Percentiles rank a stretch among this genome's conserved stretches.
Evolutionary conservation across 179 eudicot genomes (phyloP).

Genomic region (Drosera spatulata): DNA sequence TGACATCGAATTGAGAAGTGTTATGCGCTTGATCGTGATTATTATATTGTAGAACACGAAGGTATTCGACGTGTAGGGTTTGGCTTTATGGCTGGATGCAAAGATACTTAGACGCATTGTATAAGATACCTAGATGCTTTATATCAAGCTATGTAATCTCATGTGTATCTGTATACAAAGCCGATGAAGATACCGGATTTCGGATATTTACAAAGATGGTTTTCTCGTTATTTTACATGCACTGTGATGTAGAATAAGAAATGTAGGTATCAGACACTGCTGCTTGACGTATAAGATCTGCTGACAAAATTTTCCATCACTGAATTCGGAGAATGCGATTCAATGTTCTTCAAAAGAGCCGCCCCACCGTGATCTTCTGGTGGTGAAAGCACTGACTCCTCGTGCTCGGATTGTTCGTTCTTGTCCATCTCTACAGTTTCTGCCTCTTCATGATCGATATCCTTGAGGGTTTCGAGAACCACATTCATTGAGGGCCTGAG

Average conservation of each 20-base stretch:
- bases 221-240: too few species aligned
- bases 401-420: conserved; percentile 3
- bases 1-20: too few species aligned
- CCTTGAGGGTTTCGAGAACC: conserved; percentile 28
- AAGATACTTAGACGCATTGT: too few species aligned
- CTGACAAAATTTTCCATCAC: conserved; percentile 24
- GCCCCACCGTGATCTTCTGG: conserved; percentile 19
- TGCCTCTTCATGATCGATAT: conserved; percentile 15
- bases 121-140: too few species aligned
- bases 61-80: too few species aligned
- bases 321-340: conserved; percentile 16
- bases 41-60: too few species aligned
- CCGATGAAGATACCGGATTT: too few species aligned
- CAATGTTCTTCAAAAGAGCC: conserved; percentile 24
- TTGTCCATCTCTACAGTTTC: conserved; percentile 17
- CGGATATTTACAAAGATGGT: too few species aligned
- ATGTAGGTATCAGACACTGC: conserved; percentile 9
- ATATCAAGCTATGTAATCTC: too few species aligned
- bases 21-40: too few species aligned
- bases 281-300: conserved; percentile 19
- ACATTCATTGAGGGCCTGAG: conserved; percentile 66
- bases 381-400: conserved; percentile 10
- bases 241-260: not conserved
- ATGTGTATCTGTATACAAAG: too few species aligned
- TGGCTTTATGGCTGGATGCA: too few species aligned